Percentiles rank a stretch among this genome's conserved stretches.
These are phyloP conservation scores for Podospora fimiseda DNA, from an alignment of 495 filamentous ascomycete genomes.

Conservation along the genomic window DNA sequence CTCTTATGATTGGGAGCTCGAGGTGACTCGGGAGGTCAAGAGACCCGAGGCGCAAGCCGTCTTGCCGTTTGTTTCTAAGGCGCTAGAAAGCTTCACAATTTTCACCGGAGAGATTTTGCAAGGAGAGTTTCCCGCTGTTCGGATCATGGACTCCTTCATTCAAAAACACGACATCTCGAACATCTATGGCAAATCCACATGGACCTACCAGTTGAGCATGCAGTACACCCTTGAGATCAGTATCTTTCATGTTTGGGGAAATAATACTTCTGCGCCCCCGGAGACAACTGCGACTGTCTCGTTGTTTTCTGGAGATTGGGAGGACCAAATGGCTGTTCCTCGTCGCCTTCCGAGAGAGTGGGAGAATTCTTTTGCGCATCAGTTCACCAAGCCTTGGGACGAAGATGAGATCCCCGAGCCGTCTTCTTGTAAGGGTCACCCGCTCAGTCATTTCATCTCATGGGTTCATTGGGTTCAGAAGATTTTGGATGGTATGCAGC, in stretches of 20 bases:
- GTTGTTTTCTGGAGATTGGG: constrained; percentile 16
- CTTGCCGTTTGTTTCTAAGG: background rate
- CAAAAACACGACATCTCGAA: background rate
- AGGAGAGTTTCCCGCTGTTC: constrained; percentile 1
- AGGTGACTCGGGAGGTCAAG: background rate
- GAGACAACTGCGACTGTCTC: background rate
- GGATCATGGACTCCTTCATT: background rate
- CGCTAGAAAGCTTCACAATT: background rate
- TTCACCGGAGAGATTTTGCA: background rate
- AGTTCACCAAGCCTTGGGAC: constrained; percentile 5
- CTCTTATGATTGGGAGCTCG: constrained; percentile 18
- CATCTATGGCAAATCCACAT: constrained; percentile 11
- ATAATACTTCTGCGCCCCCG: background rate
- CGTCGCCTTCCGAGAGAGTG: constrained; percentile 9
- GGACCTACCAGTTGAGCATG: constrained; percentile 9
- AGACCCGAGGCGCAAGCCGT: background rate
- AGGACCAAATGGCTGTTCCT: constrained; percentile 9
- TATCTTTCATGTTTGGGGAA: constrained; percentile 6
- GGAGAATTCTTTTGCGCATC: constrained; percentile 7
- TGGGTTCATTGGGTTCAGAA: constrained; percentile 18
- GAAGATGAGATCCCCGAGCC: background rate
- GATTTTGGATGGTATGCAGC: constrained; percentile 6
- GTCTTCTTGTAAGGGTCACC: background rate
- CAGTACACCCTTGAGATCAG: constrained; percentile 16
- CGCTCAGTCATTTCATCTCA: constrained; percentile 10